A percentile compares a stretch with the other conserved stretches of the same genome.
These are phyloP conservation scores for Stachybotrys elegans DNA, from an alignment of 2,329 filamentous ascomycete genomes.

Conservation along the genomic window DNA sequence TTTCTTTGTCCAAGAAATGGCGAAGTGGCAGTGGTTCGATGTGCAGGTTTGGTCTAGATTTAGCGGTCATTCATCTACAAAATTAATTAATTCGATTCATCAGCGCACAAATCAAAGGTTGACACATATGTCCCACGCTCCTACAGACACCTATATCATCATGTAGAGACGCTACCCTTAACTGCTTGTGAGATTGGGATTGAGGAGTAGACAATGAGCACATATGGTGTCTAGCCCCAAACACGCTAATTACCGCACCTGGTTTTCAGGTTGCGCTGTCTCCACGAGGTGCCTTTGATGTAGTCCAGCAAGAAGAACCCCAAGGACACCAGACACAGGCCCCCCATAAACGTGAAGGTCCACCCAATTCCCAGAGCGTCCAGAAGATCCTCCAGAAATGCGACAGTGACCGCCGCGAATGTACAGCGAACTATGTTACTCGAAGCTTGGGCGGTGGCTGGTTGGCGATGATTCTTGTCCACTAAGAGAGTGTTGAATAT, in stretches of 20 bases:
- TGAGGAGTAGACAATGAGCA: no score
- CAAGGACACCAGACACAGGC: constrained; percentile 9
- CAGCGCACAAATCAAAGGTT: no score
- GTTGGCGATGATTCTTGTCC: constrained; percentile 15
- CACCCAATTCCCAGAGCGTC: constrained; percentile 16
- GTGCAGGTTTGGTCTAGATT: constrained; percentile 3
- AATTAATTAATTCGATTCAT: no score
- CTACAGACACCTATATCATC: no score
- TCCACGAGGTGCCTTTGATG: constrained; percentile 4
- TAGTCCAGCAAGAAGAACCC: constrained; percentile 10
- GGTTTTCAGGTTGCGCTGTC: no score
- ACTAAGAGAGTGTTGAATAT: constrained; percentile 14
- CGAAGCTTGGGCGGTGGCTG: constrained; percentile 15
- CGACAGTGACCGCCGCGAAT: constrained; percentile 13
- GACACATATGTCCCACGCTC: no score
- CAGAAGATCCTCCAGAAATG: constrained; percentile 15
- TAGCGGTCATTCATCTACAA: no score
- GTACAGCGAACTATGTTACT: constrained; percentile 15
- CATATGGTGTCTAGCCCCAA: no score
- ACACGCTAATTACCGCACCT: no score
- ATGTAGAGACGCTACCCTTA: no score
- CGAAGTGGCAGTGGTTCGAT: constrained; percentile 15
- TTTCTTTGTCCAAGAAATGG: constrained; percentile 19
- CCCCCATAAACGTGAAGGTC: constrained; percentile 17
- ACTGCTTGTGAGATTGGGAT: no score